Evolutionary conservation across 2,329 filamentous ascomycete species (phyloP), one percentile per base, ranked within the genome.

Genomic region (Ophiostoma piceae): DNA sequence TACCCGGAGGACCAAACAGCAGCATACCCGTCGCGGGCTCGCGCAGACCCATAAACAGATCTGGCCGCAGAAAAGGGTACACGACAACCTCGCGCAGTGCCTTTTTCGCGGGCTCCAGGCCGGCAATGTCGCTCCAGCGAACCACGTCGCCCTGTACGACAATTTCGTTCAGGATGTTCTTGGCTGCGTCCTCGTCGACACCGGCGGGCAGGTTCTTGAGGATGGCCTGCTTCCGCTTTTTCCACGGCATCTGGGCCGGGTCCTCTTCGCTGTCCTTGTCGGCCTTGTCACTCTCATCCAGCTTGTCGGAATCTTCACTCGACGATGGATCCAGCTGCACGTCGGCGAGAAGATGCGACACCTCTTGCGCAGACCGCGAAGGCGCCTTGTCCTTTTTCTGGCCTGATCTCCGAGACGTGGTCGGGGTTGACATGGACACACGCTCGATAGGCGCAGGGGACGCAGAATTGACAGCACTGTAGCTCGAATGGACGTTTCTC

Each of bases 1-100:
- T 99, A n/a, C 95, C 95, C 0, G 95, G 95, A 1, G 95, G 95
- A 0, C 95, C 95, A 77, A 99, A 99, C 1, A 99, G 84, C 1
- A 99, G 84, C 92, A 99, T 98, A 6, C 95, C 95, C 71, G 93
- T 85, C 16, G 95, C 94, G 26, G 95, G 95, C 77, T 99, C 95
- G 54, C 95, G 90, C 12, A 99, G 84, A 0, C 95, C 95, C 86
- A 94, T 95, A 80, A 99, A 99, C 1, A 99, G 82, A 79, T 99
- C 95, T 1, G 95, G 95, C 1, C 95, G 90, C 12, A 99, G 82
- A 77, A 99, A 98, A 0, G 95, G 95, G 76, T 99, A 99, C 1
- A 99, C 94, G 1, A 99, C 95, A 0, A 93, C 93, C 79, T 99
- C 95, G 76, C 96, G 94, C 67, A 99, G 81, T 0, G 95, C 94